These are phyloP conservation scores for Dactylis glomerata DNA, from an alignment of 176 grass and related monocot species.

Conservation along the genomic window DNA sequence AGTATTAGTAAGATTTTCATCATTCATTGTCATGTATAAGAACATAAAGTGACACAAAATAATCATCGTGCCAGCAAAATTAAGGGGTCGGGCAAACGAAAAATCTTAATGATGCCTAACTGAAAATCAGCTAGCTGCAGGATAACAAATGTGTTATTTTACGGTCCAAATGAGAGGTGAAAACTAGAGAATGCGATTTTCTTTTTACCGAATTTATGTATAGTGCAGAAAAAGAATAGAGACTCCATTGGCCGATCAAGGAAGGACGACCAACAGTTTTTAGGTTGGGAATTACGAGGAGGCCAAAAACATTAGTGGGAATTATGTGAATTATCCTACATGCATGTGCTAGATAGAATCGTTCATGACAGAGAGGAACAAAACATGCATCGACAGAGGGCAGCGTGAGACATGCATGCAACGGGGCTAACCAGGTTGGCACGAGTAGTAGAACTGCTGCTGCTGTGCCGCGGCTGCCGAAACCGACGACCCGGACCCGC, in stretches of 20 bases:
- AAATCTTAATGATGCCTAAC: too few species aligned
- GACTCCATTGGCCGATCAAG: neutral
- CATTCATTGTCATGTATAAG: too few species aligned
- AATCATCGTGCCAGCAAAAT: too few species aligned
- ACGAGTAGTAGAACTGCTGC: constrained; percentile 50
- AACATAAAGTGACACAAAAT: too few species aligned
- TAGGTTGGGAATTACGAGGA: neutral
- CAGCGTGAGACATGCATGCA: constrained; percentile 14
- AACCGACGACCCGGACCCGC: constrained; percentile 19
- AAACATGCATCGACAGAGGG: constrained; percentile 4
- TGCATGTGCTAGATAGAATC: neutral
- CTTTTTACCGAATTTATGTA: neutral
- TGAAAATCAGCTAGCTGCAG: too few species aligned
- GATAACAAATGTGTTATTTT: too few species aligned
- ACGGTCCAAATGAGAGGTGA: neutral
- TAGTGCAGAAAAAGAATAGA: neutral
- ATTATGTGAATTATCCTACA: neutral
- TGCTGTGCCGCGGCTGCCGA: constrained; percentile 31
- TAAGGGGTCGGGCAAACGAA: too few species aligned
- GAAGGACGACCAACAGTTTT: neutral
- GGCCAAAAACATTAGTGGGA: neutral
- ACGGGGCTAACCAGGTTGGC: constrained; percentile 52
- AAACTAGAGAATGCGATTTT: neutral
- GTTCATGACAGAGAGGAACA: neutral
- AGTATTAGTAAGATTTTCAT: too few species aligned